Evolutionary conservation across 78 protist genomes (phyloP).

Genomic region (Isochrysis galbana): DNA sequence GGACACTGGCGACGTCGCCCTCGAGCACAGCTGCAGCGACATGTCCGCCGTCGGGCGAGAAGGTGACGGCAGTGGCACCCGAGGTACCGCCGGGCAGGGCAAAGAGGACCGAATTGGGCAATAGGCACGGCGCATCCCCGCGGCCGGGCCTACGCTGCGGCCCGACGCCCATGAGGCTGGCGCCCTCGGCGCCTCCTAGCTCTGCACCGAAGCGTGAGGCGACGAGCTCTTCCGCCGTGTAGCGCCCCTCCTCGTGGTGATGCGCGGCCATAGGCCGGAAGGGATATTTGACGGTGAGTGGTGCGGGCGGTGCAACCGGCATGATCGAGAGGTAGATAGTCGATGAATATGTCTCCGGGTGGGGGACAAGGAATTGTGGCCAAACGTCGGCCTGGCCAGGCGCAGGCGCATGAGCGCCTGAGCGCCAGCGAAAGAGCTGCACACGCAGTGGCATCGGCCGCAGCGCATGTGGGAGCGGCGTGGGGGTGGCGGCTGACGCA

Average conservation of each 20-base stretch:
- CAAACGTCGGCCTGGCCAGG: not conserved
- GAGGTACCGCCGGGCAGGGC: not conserved
- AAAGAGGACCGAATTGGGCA: not conserved
- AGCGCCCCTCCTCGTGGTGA: not conserved
- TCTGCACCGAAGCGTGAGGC: not conserved
- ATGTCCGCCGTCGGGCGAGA: not conserved
- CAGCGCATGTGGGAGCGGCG: not conserved
- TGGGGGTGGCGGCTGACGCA: no score
- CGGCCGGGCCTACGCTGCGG: no score
- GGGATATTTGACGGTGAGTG: not conserved
- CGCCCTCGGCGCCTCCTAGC: no score
- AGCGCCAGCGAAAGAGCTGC: not conserved
- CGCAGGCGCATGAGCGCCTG: not conserved
- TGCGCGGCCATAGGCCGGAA: slow-evolving; percentile 2
- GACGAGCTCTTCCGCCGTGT: not conserved
- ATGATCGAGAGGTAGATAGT: not conserved
- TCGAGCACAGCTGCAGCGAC: not conserved
- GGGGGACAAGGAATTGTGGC: not conserved
- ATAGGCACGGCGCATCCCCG: not conserved
- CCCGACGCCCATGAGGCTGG: no score
- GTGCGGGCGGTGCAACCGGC: not conserved
- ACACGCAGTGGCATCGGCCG: not conserved
- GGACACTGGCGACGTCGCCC: not conserved
- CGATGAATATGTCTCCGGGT: not conserved
- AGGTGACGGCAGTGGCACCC: not conserved